Evolutionary conservation across 202 grass and related monocot genomes (phyloP), one percentile per base, ranked within the genome.

Genomic region (Saccharum hybrid): DNA sequence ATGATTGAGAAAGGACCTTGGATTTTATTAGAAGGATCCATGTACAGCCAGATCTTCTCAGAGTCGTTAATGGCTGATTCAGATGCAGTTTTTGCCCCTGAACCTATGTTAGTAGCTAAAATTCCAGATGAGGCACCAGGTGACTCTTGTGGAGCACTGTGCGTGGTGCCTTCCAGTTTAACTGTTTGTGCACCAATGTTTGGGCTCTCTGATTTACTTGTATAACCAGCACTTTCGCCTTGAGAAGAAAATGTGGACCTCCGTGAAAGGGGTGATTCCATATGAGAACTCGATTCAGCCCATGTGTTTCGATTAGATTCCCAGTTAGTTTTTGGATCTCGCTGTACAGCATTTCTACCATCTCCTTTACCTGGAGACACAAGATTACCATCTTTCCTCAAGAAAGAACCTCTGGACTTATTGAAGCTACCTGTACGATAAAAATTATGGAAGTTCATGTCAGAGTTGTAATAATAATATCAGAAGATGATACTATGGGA

Each of bases 1-100:
- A 70, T 65, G 68, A 99, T 92, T 26, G 97, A 99, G 84, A 99
- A 99, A 59, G 93, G 93, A 7, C 97, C 93, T 90, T 99, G 97
- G 60, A 86, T 82, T 95, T 99, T 99, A 80, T 81, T 87, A 77
- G 90, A 88, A 37, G 97, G 97, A 66, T 99, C 97, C 75, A 86
- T 67, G 63, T 99, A 99, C 79, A 88, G 86, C 97, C 97, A 99
- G 54, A 96, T 96, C 74, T 99, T 99, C 76, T 96, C 90, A 36
- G 91, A 92, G 60, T 96, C 97, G 37, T 87, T 93, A 65, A 90
- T 52, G 26, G 62, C 81, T 63, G 75, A 59, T 30, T 87, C 81
- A 4, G 66, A 40, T 79, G 72, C 23, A 73, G 52, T 36, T 67
- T 74, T 79, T 82, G 78, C 42, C 30, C 63, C 75, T 30, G 68